Base-by-base conservation (phyloP, 179 eudicot genomes). In the Silene noctiflora region DNA sequence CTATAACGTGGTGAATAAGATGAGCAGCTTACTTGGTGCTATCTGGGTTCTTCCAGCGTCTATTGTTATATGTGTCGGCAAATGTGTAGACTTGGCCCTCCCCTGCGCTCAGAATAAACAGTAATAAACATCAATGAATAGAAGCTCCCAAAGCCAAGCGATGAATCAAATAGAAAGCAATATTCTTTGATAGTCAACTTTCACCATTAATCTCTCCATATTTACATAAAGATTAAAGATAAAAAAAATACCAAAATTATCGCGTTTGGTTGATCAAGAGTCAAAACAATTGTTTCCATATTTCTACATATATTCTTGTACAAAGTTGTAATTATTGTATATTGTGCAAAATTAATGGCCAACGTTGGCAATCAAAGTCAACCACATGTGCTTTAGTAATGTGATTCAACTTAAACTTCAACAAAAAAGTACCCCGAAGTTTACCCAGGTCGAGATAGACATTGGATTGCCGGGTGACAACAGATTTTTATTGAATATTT, bases 41-140 rank as follows among this genome's bases (percentile, higher is more conserved):
- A 95, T 95, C 86, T 95, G 99, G 67, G 99, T 95, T 87, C 97
- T 86, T 76, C 99, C 99, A 31, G 99, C 99, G 84, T 95, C 99
- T 76, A 95, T 81, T 21, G 91, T 88, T 75, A 93, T 65, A 77
- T 95, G 99, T 29, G 98, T 90, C 53, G 92, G 97, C 80, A 95
- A 59, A 72, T 90, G 88, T 9, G 86, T 75, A 67, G 99, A 87
- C 85, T 93, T 91, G 22, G 99, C 99, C 81, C 88, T 88, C 78
- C 80, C 96, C 99, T 95, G 96, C 69, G 79, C 2, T 53, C 35
- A 22, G 46, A 20, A 72, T 66, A 62, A 71, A 73, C 17, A 72
- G 19, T 33, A 20, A 72, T 66, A 62, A 71, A 73, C 17, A 72
- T 29, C 72, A 13, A 71, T 53, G 65, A 53, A 8, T 14, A 71